Evolutionary conservation across 2,329 filamentous ascomycete species (phyloP), one percentile per base, ranked within the genome.

Genomic region (Claviceps lovelessii): DNA sequence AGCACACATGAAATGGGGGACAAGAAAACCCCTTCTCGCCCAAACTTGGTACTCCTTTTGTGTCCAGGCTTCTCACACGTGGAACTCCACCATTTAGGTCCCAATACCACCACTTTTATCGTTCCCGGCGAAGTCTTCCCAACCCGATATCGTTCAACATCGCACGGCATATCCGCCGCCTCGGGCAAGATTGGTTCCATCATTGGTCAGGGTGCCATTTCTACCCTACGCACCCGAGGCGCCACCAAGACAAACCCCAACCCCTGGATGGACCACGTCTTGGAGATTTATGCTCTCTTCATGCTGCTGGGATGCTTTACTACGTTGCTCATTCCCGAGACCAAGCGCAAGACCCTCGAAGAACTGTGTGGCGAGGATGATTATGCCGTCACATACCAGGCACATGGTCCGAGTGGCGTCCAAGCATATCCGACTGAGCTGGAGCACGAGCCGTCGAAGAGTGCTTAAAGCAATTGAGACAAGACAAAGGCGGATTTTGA

Each of bases 261-360:
- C 17, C 85, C 84, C 1, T 90, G 85, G 86, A 77, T 90, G 68
- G 76, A 88, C 70, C 85, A 89, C 67, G 85, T 89, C 45, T 80
- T 90, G 64, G 74, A 88, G 74, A 88, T 89, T 61, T 79, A 77
- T 64, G 84, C 85, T 6, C 74, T 87, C 33, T 89, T 90, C 75
- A 90, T 89, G 86, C 75, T 89, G 39, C 73, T 80, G 56, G 86
- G 86, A 55, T 73, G 80, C 69, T 76, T 85, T 65, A 86, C 84
- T 10, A 84, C 84, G 0, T 69, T 86, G 1, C 71, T 87, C 56
- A 86, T 88, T 56, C 83, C 83, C 8, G 86, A 88, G 74, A 88
- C 83, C 23, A 87, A 85, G 72, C 74, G 83, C 56, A 84, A 83
- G 75, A 86, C 85, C 1, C 76, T 90, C 37, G 86, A 87, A 66